Evolutionary conservation across 192 early-diverging fungal genomes (phyloP).

Genomic region (Diversispora eburnea): DNA sequence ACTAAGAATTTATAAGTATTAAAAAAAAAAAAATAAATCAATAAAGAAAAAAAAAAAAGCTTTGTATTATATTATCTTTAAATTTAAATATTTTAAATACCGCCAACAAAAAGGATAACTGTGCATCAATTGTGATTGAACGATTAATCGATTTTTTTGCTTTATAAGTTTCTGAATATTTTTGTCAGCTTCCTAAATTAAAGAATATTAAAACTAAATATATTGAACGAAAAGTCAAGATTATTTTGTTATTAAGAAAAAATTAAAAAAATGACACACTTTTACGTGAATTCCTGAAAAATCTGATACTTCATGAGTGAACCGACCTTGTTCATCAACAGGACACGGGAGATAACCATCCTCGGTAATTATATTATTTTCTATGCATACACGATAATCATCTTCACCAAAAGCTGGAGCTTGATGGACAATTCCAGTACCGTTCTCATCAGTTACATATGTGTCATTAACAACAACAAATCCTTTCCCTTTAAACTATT

Average conservation of each 20-base stretch:
- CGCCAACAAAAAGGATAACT: slow-evolving; percentile 98
- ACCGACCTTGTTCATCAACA: slow-evolving; percentile 79
- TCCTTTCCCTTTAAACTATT: slow-evolving; percentile 69
- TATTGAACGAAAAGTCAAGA: too few species aligned
- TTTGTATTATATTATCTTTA: too few species aligned
- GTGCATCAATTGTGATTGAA: slow-evolving; percentile 88
- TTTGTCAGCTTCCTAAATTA: slow-evolving; percentile 86
- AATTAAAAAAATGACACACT: slow-evolving; percentile 28
- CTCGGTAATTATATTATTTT: slow-evolving; percentile 69
- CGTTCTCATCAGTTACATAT: slow-evolving; percentile 89
- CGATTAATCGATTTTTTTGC: slow-evolving; percentile 73
- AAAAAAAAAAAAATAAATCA: too few species aligned
- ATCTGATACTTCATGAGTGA: slow-evolving; percentile 71
- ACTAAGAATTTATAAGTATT: slow-evolving; percentile 11
- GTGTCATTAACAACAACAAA: slow-evolving; percentile 85
- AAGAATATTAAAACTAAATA: background rate
- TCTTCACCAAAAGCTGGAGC: slow-evolving; percentile 99
- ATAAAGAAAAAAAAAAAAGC: too few species aligned
- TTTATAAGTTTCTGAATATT: slow-evolving; percentile 90
- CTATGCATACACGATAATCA: slow-evolving; percentile 94
- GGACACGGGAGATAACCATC: slow-evolving; percentile 90
- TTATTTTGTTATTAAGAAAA: background rate
- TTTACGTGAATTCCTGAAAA: slow-evolving; percentile 88
- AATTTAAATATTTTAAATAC: slow-evolving; percentile 1
- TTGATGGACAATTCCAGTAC: slow-evolving; percentile 98